These are phyloP conservation scores for Penicillium crystallinum DNA, from an alignment of 495 filamentous ascomycete species.

Conservation along the genomic window DNA sequence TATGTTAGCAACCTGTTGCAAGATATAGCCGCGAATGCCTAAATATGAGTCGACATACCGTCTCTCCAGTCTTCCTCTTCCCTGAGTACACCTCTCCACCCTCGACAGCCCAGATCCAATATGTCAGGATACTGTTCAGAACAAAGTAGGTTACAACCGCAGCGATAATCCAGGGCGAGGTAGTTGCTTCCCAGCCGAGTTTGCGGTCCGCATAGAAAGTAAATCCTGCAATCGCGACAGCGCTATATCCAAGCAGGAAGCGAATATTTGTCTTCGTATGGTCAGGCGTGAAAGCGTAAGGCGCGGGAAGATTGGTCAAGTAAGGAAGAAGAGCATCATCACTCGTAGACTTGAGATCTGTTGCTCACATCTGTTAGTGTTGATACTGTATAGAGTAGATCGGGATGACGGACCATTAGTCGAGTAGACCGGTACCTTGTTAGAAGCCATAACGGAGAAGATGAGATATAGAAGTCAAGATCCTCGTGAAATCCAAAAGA, in stretches of 20 bases:
- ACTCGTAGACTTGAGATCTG: conserved; percentile 93
- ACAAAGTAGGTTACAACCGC: conserved; percentile 76
- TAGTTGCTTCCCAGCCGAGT: conserved; percentile 80
- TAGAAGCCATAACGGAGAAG: conserved; percentile 17
- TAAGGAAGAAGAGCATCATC: conserved; percentile 95
- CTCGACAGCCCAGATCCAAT: conserved; percentile 85
- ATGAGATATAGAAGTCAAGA: background rate
- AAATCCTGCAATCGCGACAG: conserved; percentile 70
- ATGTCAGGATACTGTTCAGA: conserved; percentile 72
- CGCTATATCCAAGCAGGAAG: conserved; percentile 74
- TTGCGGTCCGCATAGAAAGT: conserved; percentile 91
- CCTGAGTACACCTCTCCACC: conserved; percentile 76
- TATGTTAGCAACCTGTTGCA: background rate
- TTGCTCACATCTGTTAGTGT: conserved; percentile 4
- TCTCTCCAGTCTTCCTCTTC: conserved; percentile 48
- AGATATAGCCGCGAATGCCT: background rate
- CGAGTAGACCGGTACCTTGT: conserved; percentile 45
- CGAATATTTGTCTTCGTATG: conserved; percentile 78
- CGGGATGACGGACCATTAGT: conserved; percentile 37
- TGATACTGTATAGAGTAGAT: conserved; percentile 16
- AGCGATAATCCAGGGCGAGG: conserved; percentile 60
- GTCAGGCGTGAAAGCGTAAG: conserved; percentile 66
- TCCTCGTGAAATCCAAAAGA: background rate
- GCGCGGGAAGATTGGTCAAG: conserved; percentile 63
- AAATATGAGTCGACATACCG: conserved; percentile 32